Evolutionary conservation across 2,329 filamentous ascomycete genomes (phyloP), one percentile per base, ranked within the genome.

Genomic region (Fusarium sp.): DNA sequence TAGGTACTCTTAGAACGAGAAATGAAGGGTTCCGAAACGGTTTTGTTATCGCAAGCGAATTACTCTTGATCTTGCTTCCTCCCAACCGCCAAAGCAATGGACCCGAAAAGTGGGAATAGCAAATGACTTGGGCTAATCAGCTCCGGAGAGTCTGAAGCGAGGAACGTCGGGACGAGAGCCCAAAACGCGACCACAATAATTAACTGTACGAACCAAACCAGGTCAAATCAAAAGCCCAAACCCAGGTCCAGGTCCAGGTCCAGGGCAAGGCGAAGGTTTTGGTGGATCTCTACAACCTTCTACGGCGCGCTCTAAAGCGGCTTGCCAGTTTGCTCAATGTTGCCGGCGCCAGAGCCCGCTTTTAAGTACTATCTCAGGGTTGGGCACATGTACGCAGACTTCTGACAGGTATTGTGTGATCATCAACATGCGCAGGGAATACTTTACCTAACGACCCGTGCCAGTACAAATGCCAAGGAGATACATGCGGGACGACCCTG

Each of bases 11-110:
- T 53, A 26, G 28, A 37, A 31, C 18, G 50, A 70, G 50, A 60
- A 41, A 50, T 39, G 37, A 58, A 60, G 64, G 50, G 52, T 57
- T 30, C 43, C 41, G 51, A 68, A 70, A 68, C 63, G 63, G 51
- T 68, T 65, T 70, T 65, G 67, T 65, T 62, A 71, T 70, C 58
- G 54, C 58, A 60, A 61, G 60, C 60, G 58, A 67, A 59, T 52
- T 44, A 56, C 44, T 55, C 23, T 60, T 64, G 53, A 70, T 70
- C 62, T 70, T 70, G 44, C 25, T 62, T 62, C 45, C 50, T 70
- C 51, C 63, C 58, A 68, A 55, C 67, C 58, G 54, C 43, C 52
- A 55, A 65, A 48, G 30, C 28, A 37, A 37, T 37, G 34, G 31
- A 51, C 49, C 31, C 28, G 14, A 55, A 71, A 65, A 70, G 67